These are phyloP conservation scores for Nigrospora sphaerica DNA, from an alignment of 2,329 filamentous ascomycete species.

Conservation along the genomic window DNA sequence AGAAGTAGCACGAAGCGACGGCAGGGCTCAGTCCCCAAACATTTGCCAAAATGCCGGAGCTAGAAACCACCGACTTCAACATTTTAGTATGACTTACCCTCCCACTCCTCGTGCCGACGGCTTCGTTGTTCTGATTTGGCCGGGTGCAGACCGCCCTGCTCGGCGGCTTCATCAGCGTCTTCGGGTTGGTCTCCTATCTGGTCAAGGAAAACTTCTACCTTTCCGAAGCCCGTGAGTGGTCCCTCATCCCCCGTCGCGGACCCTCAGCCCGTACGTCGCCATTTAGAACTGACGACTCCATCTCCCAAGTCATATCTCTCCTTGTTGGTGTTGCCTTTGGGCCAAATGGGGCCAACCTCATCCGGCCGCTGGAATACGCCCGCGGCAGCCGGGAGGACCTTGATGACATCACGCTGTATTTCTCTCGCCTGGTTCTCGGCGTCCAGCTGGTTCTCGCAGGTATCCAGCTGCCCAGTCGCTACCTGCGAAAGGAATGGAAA, in stretches of 20 bases:
- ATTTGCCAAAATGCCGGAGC: constrained; percentile 32
- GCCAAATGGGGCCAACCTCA: constrained; percentile 67
- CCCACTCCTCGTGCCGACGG: too few species aligned
- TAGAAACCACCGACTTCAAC: constrained; percentile 72
- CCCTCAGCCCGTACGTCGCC: neutral
- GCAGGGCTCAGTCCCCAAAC: neutral
- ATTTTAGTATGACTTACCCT: constrained; percentile 48
- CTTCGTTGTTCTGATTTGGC: neutral
- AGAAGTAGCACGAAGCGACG: neutral
- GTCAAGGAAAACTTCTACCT: constrained; percentile 87
- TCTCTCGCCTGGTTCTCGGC: constrained; percentile 79
- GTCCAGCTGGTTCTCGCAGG: constrained; percentile 87
- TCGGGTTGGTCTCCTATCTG: constrained; percentile 82
- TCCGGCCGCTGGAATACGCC: constrained; percentile 72
- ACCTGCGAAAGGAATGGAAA: constrained; percentile 73
- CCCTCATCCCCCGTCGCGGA: neutral
- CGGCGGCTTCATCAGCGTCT: constrained; percentile 84
- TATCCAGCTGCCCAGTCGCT: constrained; percentile 78
- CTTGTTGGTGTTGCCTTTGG: constrained; percentile 73
- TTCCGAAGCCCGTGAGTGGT: constrained; percentile 72
- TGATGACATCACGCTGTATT: constrained; percentile 70
- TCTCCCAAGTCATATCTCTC: constrained; percentile 70
- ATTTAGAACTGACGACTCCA: neutral
- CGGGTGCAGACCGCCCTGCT: constrained; percentile 47
- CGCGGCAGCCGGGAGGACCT: constrained; percentile 47